Evolutionary conservation across 1,284 basidiomycete species (phyloP).

Genomic region (Ceratobasidium sp.): DNA sequence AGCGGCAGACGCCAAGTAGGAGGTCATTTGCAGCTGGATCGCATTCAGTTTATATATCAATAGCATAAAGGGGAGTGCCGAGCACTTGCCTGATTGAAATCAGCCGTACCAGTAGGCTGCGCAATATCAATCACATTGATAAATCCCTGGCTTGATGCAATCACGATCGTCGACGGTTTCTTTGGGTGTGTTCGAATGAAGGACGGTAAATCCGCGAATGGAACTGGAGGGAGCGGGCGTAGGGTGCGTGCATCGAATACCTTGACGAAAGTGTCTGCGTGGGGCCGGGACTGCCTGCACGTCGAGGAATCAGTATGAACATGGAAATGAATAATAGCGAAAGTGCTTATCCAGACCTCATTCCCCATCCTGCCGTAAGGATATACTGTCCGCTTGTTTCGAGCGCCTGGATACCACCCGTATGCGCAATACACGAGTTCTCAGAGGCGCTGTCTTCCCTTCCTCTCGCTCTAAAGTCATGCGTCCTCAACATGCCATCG

Average conservation of each 20-base stretch:
- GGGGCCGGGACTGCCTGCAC: slow-evolving; percentile 87
- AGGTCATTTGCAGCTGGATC: slow-evolving; percentile 64
- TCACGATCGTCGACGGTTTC: slow-evolving; percentile 80
- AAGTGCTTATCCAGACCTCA: slow-evolving; percentile 68
- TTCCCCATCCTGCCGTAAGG: slow-evolving; percentile 87
- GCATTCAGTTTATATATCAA: neutral
- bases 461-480: slow-evolving; percentile 82
- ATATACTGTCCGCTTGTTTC: slow-evolving; percentile 82
- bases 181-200: slow-evolving; percentile 89
- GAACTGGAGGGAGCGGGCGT: slow-evolving; percentile 82
- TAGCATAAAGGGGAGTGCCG: neutral
- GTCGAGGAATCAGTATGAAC: slow-evolving; percentile 15
- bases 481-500: slow-evolving; percentile 86
- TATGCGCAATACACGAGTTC: slow-evolving; percentile 78
- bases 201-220: slow-evolving; percentile 89
- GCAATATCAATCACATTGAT: slow-evolving; percentile 91
- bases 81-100: slow-evolving; percentile 78
- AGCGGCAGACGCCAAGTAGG: slow-evolving; percentile 85
- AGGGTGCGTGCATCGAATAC: slow-evolving; percentile 91
- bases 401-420: slow-evolving; percentile 85
- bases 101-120: slow-evolving; percentile 73
- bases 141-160: slow-evolving; percentile 87
- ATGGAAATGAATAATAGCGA: slow-evolving; percentile 27
- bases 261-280: slow-evolving; percentile 93
- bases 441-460: slow-evolving; percentile 63